A percentile compares a stretch with the other conserved stretches of the same genome.
phyloP scores from a whole-genome alignment of 208 protist species.

The Phytomonas francai region DNA sequence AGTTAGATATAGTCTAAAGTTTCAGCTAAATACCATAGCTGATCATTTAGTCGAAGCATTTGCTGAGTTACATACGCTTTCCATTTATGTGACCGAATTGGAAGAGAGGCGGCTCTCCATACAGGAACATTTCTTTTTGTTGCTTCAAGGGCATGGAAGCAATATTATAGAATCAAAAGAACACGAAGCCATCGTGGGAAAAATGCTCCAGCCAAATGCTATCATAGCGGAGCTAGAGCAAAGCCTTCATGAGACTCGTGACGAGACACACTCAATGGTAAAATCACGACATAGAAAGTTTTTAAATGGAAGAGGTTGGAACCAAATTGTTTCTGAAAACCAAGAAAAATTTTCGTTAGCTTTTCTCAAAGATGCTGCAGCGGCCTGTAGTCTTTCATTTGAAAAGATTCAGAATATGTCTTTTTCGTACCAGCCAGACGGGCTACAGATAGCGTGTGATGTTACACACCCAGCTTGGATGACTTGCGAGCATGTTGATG shows the following conservation, averaged over 20 bases:
- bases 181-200: conserved; percentile 3
- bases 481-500: not conserved
- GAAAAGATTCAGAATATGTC: conserved; percentile 22
- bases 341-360: conserved; percentile 29
- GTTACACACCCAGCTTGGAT: conserved; percentile 30
- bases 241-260: conserved; percentile 27
- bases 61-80: conserved; percentile 37
- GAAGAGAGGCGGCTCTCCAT: conserved; percentile 46
- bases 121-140: conserved; percentile 30
- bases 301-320: conserved; percentile 30
- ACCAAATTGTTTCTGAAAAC: conserved; percentile 17
- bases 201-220: conserved; percentile 21
- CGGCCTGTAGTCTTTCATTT: conserved; percentile 29
- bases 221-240: conserved; percentile 28
- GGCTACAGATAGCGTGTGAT: conserved; percentile 21
- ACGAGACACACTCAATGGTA: conserved; percentile 15
- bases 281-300: conserved; percentile 24
- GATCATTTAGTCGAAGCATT: conserved; percentile 15
- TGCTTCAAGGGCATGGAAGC: conserved; percentile 14
- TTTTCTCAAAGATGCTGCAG: conserved; percentile 28
- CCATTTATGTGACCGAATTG: conserved; percentile 38
- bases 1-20: conserved; percentile 32
- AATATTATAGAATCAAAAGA: not conserved
- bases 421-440: conserved; percentile 13
- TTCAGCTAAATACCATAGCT: conserved; percentile 28